Base-by-base conservation (phyloP, 768 basidiomycete species). In the Panellus pusillus region DNA sequence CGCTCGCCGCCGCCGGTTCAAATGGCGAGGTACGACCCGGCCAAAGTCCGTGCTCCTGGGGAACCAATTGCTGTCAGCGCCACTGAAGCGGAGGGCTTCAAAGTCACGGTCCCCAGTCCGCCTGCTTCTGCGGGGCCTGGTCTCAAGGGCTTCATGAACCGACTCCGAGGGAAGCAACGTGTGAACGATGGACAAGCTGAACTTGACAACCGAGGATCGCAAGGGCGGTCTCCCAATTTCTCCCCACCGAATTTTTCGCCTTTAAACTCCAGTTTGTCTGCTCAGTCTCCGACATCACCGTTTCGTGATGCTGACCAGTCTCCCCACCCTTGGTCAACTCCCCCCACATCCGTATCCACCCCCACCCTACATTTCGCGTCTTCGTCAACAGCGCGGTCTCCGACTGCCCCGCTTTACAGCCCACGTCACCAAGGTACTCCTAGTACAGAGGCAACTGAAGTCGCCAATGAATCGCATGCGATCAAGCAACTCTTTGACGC, bases 131-230 rank as follows among this genome's bases (percentile, higher is more conserved):
- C 87, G 24, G 77, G 84, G 17, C 90, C 90, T 31, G 86, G 89
- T 18, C 64, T 92, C 20, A 89, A 83, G 67, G 86, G 89, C 13
- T 86, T 93, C 68, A 91, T 93, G 81, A 81, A 89, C 27, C 82
- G 87, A 28, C 89, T 92, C 66, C 79, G 88, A 35, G 69, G 71
- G 31, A 79, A 78, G 57, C 74, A 74, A 49, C 66, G 74, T 19
- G 62, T 70, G 42, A 64, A 66, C 11, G 76, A 76, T 57, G 55
- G 65, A 20, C 62, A 70, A 1, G 51, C 64, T 35, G 62, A 68
- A 14, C 58, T 66, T 32, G 71, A 72, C 35, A 61, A 55, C n/a
- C 62, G 61, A 12, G 42, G 48, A 17, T 13, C 52, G 1, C 55
- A 46, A 7, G 40, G 12, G 17, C 54, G 54, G 14, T 62, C 68